phyloP scores from a whole-genome alignment of 805 yeast genomes.

The Phaffomyces opuntiae region DNA sequence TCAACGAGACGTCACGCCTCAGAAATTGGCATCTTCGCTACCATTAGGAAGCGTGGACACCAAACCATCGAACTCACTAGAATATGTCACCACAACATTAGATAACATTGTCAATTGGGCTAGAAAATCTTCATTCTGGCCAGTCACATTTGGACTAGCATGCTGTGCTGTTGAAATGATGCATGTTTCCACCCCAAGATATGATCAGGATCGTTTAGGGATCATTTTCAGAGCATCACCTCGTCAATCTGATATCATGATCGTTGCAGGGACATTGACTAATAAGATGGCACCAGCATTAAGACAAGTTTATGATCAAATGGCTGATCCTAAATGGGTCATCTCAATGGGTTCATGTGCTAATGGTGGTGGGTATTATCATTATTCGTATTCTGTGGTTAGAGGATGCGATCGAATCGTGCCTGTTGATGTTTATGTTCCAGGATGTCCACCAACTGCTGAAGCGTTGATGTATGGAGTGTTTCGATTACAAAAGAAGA shows the following conservation, averaged over 20 bases:
- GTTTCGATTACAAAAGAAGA: slow-evolving; percentile 83
- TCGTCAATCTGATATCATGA: slow-evolving; percentile 87
- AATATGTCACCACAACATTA: slow-evolving; percentile 74
- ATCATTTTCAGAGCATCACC: slow-evolving; percentile 92
- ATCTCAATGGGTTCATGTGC: slow-evolving; percentile 94
- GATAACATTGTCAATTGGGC: slow-evolving; percentile 89
- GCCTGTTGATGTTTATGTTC: slow-evolving; percentile 86
- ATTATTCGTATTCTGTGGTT: slow-evolving; percentile 81
- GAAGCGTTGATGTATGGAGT: slow-evolving; percentile 90
- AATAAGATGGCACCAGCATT: slow-evolving; percentile 92
- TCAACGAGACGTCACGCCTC: slow-evolving; percentile 13
- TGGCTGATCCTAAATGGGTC: slow-evolving; percentile 94
- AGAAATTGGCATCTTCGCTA: slow-evolving; percentile 15
- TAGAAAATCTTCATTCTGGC: slow-evolving; percentile 88
- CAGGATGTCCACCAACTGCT: slow-evolving; percentile 90
- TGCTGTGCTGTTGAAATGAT: slow-evolving; percentile 95
- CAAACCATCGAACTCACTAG: slow-evolving; percentile 53
- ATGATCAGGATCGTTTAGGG: slow-evolving; percentile 88
- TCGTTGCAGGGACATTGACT: slow-evolving; percentile 87
- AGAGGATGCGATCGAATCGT: slow-evolving; percentile 86
- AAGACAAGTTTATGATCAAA: slow-evolving; percentile 89
- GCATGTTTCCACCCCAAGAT: slow-evolving; percentile 88
- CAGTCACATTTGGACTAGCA: slow-evolving; percentile 85
- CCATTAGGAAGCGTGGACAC: slow-evolving; percentile 16
- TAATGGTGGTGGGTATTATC: slow-evolving; percentile 90